Conservation (phyloP, 2,329 filamentous ascomycete species). For the Chrysoporthe cubensis region DNA sequence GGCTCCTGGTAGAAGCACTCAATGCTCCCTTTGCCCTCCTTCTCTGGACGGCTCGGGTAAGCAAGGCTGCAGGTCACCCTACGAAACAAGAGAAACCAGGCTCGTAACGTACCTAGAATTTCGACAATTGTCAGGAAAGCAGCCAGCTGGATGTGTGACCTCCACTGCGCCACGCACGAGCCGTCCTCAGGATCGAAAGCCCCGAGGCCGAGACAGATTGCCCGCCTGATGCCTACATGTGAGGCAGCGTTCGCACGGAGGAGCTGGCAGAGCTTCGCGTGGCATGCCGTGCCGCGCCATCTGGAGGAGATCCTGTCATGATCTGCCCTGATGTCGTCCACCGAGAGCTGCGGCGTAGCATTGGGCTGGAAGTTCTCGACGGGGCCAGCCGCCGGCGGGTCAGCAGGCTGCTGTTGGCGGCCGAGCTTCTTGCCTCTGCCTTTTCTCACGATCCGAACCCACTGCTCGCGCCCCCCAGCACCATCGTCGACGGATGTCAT, state of each 20-base stretch:
- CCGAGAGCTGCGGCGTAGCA: conserved; percentile 12
- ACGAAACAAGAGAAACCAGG: not conserved
- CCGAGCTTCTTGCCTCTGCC: conserved; percentile 20
- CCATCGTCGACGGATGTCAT: conserved; percentile 6
- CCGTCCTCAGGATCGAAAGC: conserved; percentile 56
- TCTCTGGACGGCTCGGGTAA: conserved; percentile 29
- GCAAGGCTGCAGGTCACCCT: not conserved
- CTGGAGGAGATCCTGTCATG: conserved; percentile 31
- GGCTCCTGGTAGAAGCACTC: conserved; percentile 59
- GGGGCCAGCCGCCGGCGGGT: conserved; percentile 16
- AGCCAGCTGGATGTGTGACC: conserved; percentile 56
- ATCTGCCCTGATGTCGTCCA: conserved; percentile 30
- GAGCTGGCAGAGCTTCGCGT: conserved; percentile 40
- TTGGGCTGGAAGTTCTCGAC: conserved; percentile 26
- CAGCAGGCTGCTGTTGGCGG: conserved; percentile 4
- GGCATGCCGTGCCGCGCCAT: conserved; percentile 36
- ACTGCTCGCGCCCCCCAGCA: conserved; percentile 6
- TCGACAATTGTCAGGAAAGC: conserved; percentile 55
- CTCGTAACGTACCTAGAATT: conserved; percentile 42
- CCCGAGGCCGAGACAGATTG: conserved; percentile 60
- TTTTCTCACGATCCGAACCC: conserved; percentile 26
- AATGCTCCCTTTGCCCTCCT: conserved; percentile 38
- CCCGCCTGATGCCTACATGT: conserved; percentile 41
- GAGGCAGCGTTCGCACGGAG: conserved; percentile 35
- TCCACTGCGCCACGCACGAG: conserved; percentile 49